Percentiles rank a stretch among this genome's conserved stretches.
Evolutionary conservation across 306 rosid species (phyloP).

Genomic region (Trifolium subterraneum): DNA sequence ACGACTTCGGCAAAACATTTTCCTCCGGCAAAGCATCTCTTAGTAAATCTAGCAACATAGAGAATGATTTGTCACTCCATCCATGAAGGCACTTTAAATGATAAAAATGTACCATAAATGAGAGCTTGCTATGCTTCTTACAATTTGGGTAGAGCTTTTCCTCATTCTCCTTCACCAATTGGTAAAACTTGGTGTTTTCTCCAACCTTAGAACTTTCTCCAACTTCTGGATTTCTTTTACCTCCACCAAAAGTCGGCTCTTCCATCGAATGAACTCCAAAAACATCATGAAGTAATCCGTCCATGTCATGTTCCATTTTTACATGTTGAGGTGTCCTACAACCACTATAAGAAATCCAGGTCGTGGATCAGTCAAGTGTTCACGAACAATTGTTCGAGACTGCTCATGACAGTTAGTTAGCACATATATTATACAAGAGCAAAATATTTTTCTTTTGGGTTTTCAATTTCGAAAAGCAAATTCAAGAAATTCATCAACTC

Average conservation of each 20-base stretch:
- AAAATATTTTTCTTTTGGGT: too few relatives aligned
- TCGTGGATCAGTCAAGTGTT: not conserved
- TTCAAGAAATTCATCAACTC: too few relatives aligned
- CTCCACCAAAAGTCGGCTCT: not conserved
- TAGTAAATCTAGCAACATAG: not conserved
- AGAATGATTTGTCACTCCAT: not conserved
- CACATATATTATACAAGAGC: too few relatives aligned
- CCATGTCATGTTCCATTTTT: conserved; percentile 2
- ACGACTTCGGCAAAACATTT: not conserved
- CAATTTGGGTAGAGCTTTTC: not conserved
- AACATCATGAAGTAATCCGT: not conserved
- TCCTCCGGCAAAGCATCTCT: not conserved
- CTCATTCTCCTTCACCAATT: not conserved
- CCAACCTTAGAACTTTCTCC: not conserved
- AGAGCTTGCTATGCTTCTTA: not conserved
- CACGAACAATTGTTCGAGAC: too few relatives aligned
- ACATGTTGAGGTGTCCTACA: not conserved
- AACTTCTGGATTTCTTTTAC: not conserved
- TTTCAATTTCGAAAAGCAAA: too few relatives aligned
- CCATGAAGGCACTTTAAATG: not conserved
- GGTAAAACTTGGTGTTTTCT: not conserved
- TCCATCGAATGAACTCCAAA: not conserved
- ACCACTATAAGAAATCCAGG: not conserved
- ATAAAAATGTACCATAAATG: not conserved
- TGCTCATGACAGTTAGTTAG: too few relatives aligned